A percentile compares a stretch with the other conserved stretches of the same genome.
phyloP scores from a whole-genome alignment of 2,329 filamentous ascomycete species.

The Colletotrichum lupini region DNA sequence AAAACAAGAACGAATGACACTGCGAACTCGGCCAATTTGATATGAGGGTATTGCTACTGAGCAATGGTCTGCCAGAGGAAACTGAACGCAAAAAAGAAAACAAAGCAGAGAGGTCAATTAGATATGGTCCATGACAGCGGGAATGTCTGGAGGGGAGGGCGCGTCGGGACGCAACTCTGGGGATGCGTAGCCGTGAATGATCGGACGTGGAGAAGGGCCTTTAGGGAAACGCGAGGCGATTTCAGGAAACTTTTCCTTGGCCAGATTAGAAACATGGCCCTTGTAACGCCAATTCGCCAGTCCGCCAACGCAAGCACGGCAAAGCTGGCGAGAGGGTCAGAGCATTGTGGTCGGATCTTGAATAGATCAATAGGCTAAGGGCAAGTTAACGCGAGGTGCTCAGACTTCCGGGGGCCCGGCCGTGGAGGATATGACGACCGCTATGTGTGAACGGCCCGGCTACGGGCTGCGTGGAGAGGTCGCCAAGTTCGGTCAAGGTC shows the following conservation, averaged over 20 bases:
- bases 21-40: neutral
- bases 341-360: slow-evolving; percentile 24
- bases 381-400: slow-evolving; percentile 33
- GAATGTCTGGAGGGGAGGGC: neutral
- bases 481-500: slow-evolving; percentile 33
- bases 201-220: slow-evolving; percentile 11
- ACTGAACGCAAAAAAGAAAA: neutral
- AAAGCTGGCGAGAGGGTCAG: slow-evolving; percentile 12
- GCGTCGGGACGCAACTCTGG: slow-evolving; percentile 16
- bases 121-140: slow-evolving; percentile 28
- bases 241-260: slow-evolving; percentile 24
- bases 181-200: slow-evolving; percentile 18
- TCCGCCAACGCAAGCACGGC: neutral
- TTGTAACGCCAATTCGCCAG: slow-evolving; percentile 25
- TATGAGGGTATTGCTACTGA: neutral
- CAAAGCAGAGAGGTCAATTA: neutral
- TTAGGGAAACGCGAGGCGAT: slow-evolving; percentile 31
- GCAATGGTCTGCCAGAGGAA: neutral
- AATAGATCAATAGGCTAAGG: slow-evolving; percentile 13
- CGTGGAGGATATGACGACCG: slow-evolving; percentile 13
- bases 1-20: neutral
- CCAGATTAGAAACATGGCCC: slow-evolving; percentile 22
- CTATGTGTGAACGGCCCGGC: neutral
- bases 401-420: slow-evolving; percentile 21
- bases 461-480: slow-evolving; percentile 18